A percentile compares a stretch with the other conserved stretches of the same genome.
phyloP scores from a whole-genome alignment of 2,329 filamentous ascomycete genomes.

The Whalleya microplaca region DNA sequence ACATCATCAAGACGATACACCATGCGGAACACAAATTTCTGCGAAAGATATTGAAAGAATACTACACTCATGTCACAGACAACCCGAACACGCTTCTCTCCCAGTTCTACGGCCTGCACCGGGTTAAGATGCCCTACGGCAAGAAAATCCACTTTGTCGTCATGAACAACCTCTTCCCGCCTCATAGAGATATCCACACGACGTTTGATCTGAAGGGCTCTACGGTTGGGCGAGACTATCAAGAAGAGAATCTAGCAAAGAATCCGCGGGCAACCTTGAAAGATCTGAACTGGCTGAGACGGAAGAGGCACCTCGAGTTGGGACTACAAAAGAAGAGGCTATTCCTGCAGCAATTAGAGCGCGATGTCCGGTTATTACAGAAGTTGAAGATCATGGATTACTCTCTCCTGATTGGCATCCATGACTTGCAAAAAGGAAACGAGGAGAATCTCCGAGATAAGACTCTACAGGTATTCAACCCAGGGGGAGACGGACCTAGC shows the following conservation, averaged over 20 bases:
- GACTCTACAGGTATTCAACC: constrained; percentile 92
- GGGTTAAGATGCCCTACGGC: constrained; percentile 97
- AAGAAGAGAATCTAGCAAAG: constrained; percentile 81
- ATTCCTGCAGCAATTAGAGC: constrained; percentile 87
- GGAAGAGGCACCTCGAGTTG: constrained; percentile 83
- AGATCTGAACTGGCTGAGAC: constrained; percentile 92
- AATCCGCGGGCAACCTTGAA: constrained; percentile 95
- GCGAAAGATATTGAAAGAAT: constrained; percentile 82
- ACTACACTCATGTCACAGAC: constrained; percentile 87
- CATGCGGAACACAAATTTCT: constrained; percentile 91
- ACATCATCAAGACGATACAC: constrained; percentile 99
- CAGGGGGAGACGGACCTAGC: constrained; percentile 66
- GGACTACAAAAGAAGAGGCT: constrained; percentile 85
- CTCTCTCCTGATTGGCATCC: constrained; percentile 90
- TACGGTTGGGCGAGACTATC: constrained; percentile 89
- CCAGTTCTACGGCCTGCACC: constrained; percentile 95
- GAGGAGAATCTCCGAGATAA: constrained; percentile 91
- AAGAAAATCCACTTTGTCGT: constrained; percentile 99
- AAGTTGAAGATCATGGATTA: constrained; percentile 98
- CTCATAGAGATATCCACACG: constrained; percentile 94
- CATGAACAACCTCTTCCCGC: constrained; percentile 99
- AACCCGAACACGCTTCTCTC: constrained; percentile 97
- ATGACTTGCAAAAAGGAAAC: constrained; percentile 87
- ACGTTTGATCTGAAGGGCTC: constrained; percentile 98
- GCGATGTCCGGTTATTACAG: constrained; percentile 85